phyloP scores from a whole-genome alignment of 2,329 filamentous ascomycete species.

The Exophiala sp. region DNA sequence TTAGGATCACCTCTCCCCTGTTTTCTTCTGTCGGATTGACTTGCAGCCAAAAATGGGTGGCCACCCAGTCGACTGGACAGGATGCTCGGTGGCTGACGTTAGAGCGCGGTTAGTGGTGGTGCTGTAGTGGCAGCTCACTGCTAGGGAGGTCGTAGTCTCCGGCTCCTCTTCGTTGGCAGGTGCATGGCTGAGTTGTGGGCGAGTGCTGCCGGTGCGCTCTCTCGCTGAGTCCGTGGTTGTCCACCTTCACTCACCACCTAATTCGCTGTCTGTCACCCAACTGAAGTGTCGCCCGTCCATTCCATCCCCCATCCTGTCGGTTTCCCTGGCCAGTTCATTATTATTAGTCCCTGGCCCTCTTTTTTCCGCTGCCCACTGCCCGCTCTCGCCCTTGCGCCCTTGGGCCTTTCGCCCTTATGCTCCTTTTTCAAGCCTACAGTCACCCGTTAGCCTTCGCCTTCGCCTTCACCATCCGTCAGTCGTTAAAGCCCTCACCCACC shows the following conservation, averaged over 20 bases:
- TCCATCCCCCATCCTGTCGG: not conserved
- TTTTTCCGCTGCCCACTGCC: not conserved
- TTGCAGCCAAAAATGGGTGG: no score
- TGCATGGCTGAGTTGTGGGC: no score
- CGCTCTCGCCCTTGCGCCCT: constrained; percentile 4
- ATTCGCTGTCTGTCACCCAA: constrained; percentile 4
- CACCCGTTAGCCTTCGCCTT: not conserved
- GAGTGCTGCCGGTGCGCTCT: not conserved
- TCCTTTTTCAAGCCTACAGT: not conserved
- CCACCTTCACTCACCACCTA: constrained; percentile 1
- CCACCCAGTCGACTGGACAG: no score
- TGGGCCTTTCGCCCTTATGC: not conserved
- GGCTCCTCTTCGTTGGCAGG: not conserved
- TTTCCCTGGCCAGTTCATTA: not conserved
- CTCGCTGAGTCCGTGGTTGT: no score
- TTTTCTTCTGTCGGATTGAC: no score
- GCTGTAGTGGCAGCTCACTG: no score
- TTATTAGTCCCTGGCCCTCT: not conserved
- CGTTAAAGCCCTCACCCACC: not conserved
- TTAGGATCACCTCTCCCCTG: no score
- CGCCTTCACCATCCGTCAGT: constrained; percentile 3
- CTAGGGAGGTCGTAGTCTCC: not conserved
- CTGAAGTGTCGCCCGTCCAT: constrained; percentile 1
- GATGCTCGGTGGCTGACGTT: not conserved
- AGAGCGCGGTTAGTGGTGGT: not conserved